Conservation (phyloP, 2,329 filamentous ascomycete genomes). For the Periconia macrospinosa region DNA sequence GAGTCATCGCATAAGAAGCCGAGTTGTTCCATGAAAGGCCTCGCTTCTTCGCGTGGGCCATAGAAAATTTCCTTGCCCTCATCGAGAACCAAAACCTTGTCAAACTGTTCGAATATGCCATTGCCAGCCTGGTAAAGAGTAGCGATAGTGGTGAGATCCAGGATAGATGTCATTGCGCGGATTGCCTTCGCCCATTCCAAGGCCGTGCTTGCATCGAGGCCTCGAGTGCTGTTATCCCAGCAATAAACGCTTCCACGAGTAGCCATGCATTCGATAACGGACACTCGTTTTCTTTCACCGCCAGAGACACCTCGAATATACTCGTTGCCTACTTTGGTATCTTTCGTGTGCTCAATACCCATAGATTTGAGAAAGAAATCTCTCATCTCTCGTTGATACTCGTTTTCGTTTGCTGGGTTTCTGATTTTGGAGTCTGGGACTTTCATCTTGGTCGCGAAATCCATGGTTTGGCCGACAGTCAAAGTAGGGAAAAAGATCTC, state of each 20-base stretch:
- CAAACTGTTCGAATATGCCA: constrained; percentile 51
- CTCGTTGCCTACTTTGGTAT: constrained; percentile 66
- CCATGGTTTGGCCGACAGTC: constrained; percentile 56
- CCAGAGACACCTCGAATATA: constrained; percentile 71
- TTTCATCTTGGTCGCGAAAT: constrained; percentile 61
- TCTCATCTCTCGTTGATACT: constrained; percentile 51
- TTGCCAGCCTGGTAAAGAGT: neutral
- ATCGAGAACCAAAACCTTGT: constrained; percentile 71
- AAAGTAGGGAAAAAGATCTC: constrained; percentile 57
- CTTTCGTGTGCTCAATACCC: constrained; percentile 44
- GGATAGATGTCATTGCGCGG: constrained; percentile 49
- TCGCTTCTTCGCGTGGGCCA: constrained; percentile 60
- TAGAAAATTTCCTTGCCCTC: constrained; percentile 75
- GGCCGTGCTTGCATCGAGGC: constrained; percentile 69
- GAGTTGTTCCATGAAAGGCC: constrained; percentile 60
- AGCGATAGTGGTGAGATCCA: constrained; percentile 37
- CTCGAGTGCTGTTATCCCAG: constrained; percentile 74
- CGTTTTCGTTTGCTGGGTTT: constrained; percentile 47
- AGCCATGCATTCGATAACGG: constrained; percentile 72
- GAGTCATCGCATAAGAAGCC: neutral
- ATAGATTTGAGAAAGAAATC: constrained; percentile 56
- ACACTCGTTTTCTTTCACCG: constrained; percentile 74
- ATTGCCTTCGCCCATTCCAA: constrained; percentile 64
- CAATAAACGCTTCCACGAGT: constrained; percentile 62
- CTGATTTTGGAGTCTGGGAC: constrained; percentile 46